Evolutionary conservation across 2,329 filamentous ascomycete genomes (phyloP).

Genomic region (Xylariaceae sp.): DNA sequence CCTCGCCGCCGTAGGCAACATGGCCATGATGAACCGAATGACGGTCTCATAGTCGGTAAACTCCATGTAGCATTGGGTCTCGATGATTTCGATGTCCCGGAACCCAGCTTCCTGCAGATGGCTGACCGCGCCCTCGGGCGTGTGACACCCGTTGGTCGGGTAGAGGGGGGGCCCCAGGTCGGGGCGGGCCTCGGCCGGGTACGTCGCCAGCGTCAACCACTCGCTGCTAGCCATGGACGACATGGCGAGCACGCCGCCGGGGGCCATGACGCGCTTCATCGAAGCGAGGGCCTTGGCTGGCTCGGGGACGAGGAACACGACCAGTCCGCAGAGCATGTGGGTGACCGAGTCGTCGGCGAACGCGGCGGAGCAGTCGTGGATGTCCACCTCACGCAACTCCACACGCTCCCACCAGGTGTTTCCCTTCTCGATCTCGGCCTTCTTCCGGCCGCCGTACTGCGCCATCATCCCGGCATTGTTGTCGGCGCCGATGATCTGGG

Average conservation of each 20-base stretch:
- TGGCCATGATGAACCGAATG: slow-evolving; percentile 8
- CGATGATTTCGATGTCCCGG: slow-evolving; percentile 6
- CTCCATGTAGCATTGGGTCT: slow-evolving; percentile 3
- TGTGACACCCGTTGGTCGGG: slow-evolving; percentile 5
- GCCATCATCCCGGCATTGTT: slow-evolving; percentile 9
- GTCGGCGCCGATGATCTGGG: slow-evolving; percentile 8
- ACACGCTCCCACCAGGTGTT: slow-evolving; percentile 4
- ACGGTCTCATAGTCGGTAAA: slow-evolving; percentile 8
- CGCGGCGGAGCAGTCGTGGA: slow-evolving; percentile 7
- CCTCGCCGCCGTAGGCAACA: slow-evolving; percentile 7
- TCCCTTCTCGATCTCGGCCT: slow-evolving; percentile 4
- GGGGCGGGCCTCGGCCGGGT: slow-evolving; percentile 7
- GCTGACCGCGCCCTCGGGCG: slow-evolving; percentile 3
- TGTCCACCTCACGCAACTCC: slow-evolving; percentile 3
- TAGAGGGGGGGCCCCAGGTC: slow-evolving; percentile 4
- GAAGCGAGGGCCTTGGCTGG: slow-evolving; percentile 6
- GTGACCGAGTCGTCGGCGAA: slow-evolving; percentile 7
- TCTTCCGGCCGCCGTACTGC: slow-evolving; percentile 3
- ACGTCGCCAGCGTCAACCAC: slow-evolving; percentile 7
- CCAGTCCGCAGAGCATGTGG: slow-evolving; percentile 8
- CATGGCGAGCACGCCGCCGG: slow-evolving; percentile 8
- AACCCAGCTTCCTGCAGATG: slow-evolving; percentile 6
- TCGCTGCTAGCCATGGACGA: slow-evolving; percentile 7
- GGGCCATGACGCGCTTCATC: slow-evolving; percentile 4
- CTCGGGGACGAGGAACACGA: slow-evolving; percentile 9